phyloP scores from a whole-genome alignment of 495 filamentous ascomycete species.

The Penicillium manginii region DNA sequence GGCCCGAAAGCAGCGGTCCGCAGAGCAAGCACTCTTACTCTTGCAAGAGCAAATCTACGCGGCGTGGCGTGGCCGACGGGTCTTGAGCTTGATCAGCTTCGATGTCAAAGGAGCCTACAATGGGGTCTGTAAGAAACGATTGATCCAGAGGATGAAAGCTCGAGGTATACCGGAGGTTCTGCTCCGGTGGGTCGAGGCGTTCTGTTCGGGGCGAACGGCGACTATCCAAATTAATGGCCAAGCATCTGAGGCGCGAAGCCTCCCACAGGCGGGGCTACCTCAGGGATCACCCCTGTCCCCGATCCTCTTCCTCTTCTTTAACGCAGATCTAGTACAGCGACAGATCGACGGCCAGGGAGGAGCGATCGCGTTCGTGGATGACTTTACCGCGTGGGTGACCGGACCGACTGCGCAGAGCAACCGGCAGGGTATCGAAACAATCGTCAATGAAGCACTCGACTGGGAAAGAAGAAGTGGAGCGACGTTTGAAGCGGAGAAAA shows the following conservation, averaged over 20 bases:
- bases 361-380: constrained; percentile 30
- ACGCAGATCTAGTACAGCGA: constrained; percentile 30
- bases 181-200: constrained; percentile 37
- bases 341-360: constrained; percentile 23
- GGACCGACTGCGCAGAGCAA: no score
- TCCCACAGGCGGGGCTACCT: no score
- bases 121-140: constrained; percentile 35
- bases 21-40: no score
- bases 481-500: constrained; percentile 34
- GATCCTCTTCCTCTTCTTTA: constrained; percentile 37
- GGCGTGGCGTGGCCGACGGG: constrained; percentile 22
- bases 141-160: constrained; percentile 36
- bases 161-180: constrained; percentile 34
- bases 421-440: no score
- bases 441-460: no score
- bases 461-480: no score
- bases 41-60: constrained; percentile 29
- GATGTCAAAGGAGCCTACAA: constrained; percentile 50
- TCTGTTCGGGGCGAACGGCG: constrained; percentile 29
- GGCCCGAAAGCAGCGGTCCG: no score
- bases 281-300: constrained; percentile 39
- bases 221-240: no score
- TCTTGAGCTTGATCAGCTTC: constrained; percentile 38
- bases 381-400: no score
- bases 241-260: no score